These are phyloP conservation scores for Porphyrellus cyaneotinctus DNA, from an alignment of 768 basidiomycete genomes.

Conservation along the genomic window DNA sequence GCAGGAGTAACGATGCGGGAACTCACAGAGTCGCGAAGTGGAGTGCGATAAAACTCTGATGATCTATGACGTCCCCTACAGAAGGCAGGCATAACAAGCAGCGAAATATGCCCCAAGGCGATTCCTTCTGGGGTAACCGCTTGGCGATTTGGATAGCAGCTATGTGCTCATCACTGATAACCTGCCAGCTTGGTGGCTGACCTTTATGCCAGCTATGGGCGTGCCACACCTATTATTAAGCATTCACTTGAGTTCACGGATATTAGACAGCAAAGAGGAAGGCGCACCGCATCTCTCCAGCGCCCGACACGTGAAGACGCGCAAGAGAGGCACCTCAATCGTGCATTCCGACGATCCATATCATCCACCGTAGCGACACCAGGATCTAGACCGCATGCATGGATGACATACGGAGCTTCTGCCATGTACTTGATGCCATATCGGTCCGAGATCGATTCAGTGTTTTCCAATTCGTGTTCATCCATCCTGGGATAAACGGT, in stretches of 20 bases:
- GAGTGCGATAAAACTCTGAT: too few relatives aligned
- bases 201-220: not conserved
- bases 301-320: not conserved
- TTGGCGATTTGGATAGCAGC: not conserved
- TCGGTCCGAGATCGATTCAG: not conserved
- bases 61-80: not conserved
- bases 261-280: not conserved
- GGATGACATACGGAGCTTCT: constrained; percentile 1
- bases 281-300: constrained; percentile 12
- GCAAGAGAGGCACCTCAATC: constrained; percentile 5
- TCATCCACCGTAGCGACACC: constrained; percentile 6
- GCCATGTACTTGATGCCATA: not conserved
- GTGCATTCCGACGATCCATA: constrained; percentile 8
- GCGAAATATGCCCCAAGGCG: not conserved
- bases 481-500: too few relatives aligned
- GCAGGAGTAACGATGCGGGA: not conserved
- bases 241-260: not conserved
- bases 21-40: not conserved
- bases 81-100: not conserved
- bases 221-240: not conserved
- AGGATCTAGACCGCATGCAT: constrained; percentile 6
- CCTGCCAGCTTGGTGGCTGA: not conserved
- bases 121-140: not conserved
- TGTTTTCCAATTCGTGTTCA: not conserved
- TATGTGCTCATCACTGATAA: not conserved